These are phyloP conservation scores for Leishmania guyanensis DNA, from an alignment of 208 protist species.

Conservation along the genomic window DNA sequence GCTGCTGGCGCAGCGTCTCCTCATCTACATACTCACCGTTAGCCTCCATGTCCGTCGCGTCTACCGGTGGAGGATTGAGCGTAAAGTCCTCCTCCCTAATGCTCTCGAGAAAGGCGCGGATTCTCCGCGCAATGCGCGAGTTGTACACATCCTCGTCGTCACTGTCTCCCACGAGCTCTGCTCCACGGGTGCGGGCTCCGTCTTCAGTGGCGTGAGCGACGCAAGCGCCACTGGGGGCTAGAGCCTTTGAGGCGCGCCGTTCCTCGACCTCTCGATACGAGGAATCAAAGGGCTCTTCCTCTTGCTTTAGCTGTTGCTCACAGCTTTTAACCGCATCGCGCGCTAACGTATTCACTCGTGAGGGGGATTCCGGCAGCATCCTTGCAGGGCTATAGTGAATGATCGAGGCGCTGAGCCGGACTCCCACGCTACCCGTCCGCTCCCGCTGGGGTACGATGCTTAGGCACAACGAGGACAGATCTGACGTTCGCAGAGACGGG, in stretches of 20 bases:
- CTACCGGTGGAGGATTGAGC: not conserved
- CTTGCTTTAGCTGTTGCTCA: not conserved
- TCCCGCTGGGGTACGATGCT: not conserved
- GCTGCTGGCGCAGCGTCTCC: slow-evolving; percentile 4
- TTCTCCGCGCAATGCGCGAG: slow-evolving; percentile 8
- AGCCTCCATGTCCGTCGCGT: not conserved
- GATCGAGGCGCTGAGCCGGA: not conserved
- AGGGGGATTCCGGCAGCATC: not conserved
- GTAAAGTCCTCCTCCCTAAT: slow-evolving; percentile 5
- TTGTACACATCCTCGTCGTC: slow-evolving; percentile 24
- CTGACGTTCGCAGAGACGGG: not conserved
- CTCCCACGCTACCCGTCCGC: not conserved
- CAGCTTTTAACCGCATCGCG: not conserved
- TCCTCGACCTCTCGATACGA: not conserved
- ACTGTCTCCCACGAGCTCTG: not conserved
- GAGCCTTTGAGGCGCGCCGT: not conserved
- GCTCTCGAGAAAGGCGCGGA: slow-evolving; percentile 17
- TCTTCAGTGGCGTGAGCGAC: not conserved
- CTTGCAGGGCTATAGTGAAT: not conserved
- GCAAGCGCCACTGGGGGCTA: not conserved
- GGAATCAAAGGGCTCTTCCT: not conserved
- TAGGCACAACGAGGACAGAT: no score
- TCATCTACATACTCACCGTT: slow-evolving; percentile 4
- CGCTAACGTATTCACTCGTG: not conserved
- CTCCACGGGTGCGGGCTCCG: not conserved